Evolutionary conservation across 2,329 filamentous ascomycete genomes (phyloP).

Genomic region (Penicillium freii): DNA sequence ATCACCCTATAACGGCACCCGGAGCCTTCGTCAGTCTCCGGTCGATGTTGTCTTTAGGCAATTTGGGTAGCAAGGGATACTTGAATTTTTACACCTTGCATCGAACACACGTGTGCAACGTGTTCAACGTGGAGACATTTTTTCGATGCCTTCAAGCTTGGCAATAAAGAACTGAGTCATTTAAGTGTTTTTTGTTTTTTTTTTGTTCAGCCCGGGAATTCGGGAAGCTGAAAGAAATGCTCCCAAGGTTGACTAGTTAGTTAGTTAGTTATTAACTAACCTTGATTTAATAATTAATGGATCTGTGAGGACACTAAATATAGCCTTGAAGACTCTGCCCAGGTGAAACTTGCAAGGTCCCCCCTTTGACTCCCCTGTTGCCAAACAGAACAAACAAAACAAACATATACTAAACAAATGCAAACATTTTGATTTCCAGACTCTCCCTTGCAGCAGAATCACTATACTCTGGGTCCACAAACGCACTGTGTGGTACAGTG

Average conservation of each 20-base stretch:
- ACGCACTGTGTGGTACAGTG: constrained; percentile 51
- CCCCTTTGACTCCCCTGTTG: neutral
- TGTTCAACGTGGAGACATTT: constrained; percentile 1
- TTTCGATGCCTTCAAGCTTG: neutral
- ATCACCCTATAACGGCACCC: neutral
- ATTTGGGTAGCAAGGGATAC: constrained; percentile 2
- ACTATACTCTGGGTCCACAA: constrained; percentile 45
- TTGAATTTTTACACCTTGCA: constrained; percentile 3
- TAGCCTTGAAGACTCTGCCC: neutral
- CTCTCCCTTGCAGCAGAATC: constrained; percentile 49
- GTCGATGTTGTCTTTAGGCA: neutral
- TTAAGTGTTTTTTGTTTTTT: neutral
- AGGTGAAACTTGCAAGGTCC: neutral
- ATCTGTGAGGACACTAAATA: neutral
- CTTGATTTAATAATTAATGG: neutral
- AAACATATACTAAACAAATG: constrained; percentile 14
- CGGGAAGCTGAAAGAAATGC: neutral
- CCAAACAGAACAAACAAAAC: neutral
- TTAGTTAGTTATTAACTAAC: too few relatives aligned
- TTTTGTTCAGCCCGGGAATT: too few relatives aligned
- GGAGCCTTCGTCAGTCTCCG: constrained; percentile 14
- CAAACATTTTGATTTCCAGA: constrained; percentile 51
- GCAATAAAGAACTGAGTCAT: neutral
- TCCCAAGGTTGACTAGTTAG: neutral
- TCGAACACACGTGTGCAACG: constrained; percentile 4